Evolutionary conservation across 495 filamentous ascomycete genomes (phyloP), one percentile per base, ranked within the genome.

Genomic region (Daldinia loculata): DNA sequence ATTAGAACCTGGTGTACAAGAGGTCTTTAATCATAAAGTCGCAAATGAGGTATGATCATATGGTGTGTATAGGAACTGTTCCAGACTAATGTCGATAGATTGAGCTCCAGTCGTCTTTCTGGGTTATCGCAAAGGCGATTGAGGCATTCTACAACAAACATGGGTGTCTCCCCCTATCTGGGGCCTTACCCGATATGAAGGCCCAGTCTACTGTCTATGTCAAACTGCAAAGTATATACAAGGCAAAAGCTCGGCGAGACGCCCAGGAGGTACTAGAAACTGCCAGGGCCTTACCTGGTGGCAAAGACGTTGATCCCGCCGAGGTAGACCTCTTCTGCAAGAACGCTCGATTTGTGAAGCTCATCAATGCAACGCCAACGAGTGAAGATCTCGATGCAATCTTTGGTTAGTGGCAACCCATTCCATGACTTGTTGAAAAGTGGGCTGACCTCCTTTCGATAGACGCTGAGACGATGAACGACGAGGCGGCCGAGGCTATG

Each of bases 121-220:
- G 95, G 95, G 78, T 97, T 65, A 94, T 98, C 73, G 92, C 94
- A 8, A 84, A 90, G 69, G 95, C 94, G 2, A 84, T 98, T 69
- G 85, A 85, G 39, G 70, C 84, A 32, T 99, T 98, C 80, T 89
- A 95, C 75, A 76, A 80, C 12, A 85, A 84, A 59, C 89, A 97
- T 73, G 80, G 83, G 19, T 85, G 89, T 41, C 86, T 98, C 6
- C 95, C 95, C 19, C 82, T 99, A 0, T 91, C 94, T 2, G 96
- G 95, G 51, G 89, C 90, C 19, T 84, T 98, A 14, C 96, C 95
- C 6, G 95, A 99, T 80, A 99, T 99, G 95, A 99, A 99, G 81
- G 93, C 95, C 32, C 88, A 94, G 78, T 97, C 93, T 19, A 89
- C 87, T 53, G 93, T 97, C 69, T 99, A 99, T 81, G 89, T 98